Percentiles rank a stretch among this genome's conserved stretches.
Evolutionary conservation across 1,284 basidiomycete genomes (phyloP).

Genomic region (Vanrija pseudolonga): DNA sequence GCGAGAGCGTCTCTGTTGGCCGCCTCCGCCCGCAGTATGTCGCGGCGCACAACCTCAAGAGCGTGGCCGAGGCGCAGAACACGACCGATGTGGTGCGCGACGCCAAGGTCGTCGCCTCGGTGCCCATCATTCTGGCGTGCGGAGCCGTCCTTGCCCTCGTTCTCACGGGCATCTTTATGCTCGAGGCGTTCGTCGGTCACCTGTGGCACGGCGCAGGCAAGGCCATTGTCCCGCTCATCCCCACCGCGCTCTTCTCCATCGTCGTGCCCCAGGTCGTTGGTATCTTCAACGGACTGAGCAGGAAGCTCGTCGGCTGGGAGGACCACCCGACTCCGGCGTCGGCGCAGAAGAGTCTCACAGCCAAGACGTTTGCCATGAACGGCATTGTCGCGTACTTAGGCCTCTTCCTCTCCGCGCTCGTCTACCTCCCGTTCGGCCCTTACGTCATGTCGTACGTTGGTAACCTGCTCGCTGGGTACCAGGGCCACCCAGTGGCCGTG

Average conservation of each 20-base stretch:
- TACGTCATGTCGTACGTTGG: conserved; percentile 65
- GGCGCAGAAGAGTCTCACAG: conserved; percentile 73
- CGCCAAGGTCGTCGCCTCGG: conserved; percentile 64
- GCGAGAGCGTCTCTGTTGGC: conserved; percentile 66
- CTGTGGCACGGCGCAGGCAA: conserved; percentile 83
- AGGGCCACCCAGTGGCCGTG: conserved; percentile 3
- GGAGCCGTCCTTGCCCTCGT: conserved; percentile 65
- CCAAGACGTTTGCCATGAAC: conserved; percentile 69
- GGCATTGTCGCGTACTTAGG: conserved; percentile 86
- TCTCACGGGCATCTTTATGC: conserved; percentile 73
- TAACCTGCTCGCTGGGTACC: conserved; percentile 35
- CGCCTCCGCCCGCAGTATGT: conserved; percentile 65
- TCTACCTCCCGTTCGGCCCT: conserved; percentile 88
- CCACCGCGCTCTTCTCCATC: conserved; percentile 77
- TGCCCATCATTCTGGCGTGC: conserved; percentile 77
- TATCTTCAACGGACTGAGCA: conserved; percentile 68
- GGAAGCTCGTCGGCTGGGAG: conserved; percentile 79
- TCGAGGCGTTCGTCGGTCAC: conserved; percentile 80
- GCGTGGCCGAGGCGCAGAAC: conserved; percentile 12
- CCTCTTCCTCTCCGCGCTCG: conserved; percentile 76
- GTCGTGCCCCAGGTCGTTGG: conserved; percentile 80
- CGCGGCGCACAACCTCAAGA: conserved; percentile 47
- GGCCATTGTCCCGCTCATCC: conserved; percentile 70
- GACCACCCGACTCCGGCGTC: conserved; percentile 77
- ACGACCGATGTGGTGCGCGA: conserved; percentile 52